Percentiles rank a stretch among this genome's conserved stretches.
Evolutionary conservation across 2,329 filamentous ascomycete genomes (phyloP).

Genomic region (Boeremia exigua): DNA sequence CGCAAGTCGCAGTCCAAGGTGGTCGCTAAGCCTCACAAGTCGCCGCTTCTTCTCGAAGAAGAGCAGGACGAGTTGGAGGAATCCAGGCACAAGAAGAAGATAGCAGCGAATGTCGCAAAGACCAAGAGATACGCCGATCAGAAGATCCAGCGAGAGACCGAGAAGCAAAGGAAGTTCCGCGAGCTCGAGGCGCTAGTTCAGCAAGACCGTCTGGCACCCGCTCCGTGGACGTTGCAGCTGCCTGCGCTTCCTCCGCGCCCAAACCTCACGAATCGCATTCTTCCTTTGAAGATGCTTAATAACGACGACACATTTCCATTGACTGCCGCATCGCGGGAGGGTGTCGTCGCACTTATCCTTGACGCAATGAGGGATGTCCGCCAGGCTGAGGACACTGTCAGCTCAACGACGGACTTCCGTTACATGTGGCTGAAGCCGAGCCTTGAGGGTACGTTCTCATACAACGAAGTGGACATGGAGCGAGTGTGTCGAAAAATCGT

Average conservation of each 20-base stretch:
- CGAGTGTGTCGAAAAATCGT: conserved; percentile 2
- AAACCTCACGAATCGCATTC: background rate
- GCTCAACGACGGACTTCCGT: background rate
- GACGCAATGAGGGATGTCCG: background rate
- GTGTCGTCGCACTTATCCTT: background rate
- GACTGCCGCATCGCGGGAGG: background rate
- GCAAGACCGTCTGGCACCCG: background rate
- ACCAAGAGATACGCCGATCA: background rate
- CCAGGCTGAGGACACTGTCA: background rate
- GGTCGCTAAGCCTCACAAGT: background rate
- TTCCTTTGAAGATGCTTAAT: background rate
- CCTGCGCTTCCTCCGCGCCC: background rate
- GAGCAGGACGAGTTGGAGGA: background rate
- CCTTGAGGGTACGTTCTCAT: background rate
- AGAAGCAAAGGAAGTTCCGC: background rate
- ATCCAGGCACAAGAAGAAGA: no score
- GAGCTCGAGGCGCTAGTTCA: background rate
- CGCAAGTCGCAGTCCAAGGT: background rate
- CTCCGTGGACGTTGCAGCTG: background rate
- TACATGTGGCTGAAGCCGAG: conserved; percentile 12
- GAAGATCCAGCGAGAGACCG: background rate
- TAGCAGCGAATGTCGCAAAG: background rate
- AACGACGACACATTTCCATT: background rate
- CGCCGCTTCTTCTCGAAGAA: background rate
- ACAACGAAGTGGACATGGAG: conserved; percentile 3